Conservation (phyloP, 2,329 filamentous ascomycete genomes). For the Sporothrix schenckii region DNA sequence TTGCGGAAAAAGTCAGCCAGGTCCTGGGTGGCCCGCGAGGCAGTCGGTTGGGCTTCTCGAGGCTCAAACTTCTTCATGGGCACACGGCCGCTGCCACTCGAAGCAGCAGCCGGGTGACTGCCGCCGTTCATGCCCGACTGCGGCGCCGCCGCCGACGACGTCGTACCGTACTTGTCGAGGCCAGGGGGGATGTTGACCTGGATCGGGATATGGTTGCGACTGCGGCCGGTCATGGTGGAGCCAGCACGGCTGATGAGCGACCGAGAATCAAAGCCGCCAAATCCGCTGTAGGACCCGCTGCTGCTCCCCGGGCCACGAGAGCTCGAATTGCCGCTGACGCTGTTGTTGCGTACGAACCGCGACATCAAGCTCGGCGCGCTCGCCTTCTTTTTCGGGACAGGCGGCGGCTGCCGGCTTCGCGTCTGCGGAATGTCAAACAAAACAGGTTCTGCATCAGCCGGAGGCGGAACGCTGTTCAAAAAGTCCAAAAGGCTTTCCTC, state of each 20-base stretch:
- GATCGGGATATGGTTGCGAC: conserved; percentile 56
- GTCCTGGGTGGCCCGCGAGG: conserved; percentile 61
- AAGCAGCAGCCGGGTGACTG: conserved; percentile 25
- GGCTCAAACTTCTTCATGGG: conserved; percentile 63
- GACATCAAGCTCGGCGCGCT: conserved; percentile 65
- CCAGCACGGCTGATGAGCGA: conserved; percentile 49
- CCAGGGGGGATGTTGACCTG: conserved; percentile 54
- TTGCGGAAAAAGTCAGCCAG: conserved; percentile 73
- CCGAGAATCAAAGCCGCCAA: conserved; percentile 41
- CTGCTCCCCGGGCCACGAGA: conserved; percentile 35
- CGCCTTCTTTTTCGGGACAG: conserved; percentile 63
- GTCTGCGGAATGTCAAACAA: conserved; percentile 44
- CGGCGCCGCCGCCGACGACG: background rate
- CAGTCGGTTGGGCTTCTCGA: conserved; percentile 52
- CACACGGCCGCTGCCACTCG: conserved; percentile 43
- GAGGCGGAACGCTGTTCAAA: conserved; percentile 69
- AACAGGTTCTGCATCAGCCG: conserved; percentile 52
- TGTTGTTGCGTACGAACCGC: conserved; percentile 51
- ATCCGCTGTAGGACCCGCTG: conserved; percentile 15
- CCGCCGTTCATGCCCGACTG: background rate
- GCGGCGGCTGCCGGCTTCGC: conserved; percentile 41
- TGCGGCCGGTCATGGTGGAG: conserved; percentile 33
- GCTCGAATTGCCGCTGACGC: conserved; percentile 38
- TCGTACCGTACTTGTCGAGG: conserved; percentile 46
- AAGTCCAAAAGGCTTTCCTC: conserved; percentile 77